Conservation (phyloP, 2,329 filamentous ascomycete species). For the Fusarium irregulare region DNA sequence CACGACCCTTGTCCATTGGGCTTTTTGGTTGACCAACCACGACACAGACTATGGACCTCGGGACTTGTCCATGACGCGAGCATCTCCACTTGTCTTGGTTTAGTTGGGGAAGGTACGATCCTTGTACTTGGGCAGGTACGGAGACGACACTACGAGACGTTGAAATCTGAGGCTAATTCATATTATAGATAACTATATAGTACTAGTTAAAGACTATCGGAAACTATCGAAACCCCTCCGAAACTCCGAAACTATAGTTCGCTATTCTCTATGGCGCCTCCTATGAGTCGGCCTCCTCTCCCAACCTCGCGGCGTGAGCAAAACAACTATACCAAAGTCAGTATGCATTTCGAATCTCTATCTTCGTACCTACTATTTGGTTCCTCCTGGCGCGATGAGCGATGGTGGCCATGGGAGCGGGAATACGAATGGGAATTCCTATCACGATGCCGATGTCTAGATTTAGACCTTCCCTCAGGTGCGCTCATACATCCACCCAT, state of each 20-base stretch:
- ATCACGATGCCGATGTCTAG: background rate
- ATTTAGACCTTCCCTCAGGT: background rate
- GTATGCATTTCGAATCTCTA: background rate
- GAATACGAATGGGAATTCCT: background rate
- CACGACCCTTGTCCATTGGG: constrained; percentile 16
- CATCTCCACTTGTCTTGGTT: constrained; percentile 32
- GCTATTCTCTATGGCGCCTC: background rate
- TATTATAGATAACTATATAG: background rate
- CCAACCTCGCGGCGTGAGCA: background rate
- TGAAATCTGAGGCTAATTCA: background rate
- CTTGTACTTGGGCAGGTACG: constrained; percentile 1
- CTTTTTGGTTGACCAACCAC: constrained; percentile 14
- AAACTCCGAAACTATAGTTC: background rate
- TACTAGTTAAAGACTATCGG: background rate
- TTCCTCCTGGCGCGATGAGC: background rate
- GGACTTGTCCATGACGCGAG: constrained; percentile 37
- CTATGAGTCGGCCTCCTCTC: background rate
- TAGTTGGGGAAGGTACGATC: background rate
- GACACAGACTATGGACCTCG: constrained; percentile 27
- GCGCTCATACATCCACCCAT: constrained; percentile 28
- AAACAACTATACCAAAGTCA: background rate
- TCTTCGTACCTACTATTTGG: background rate
- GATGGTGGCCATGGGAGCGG: background rate
- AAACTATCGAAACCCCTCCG: background rate
- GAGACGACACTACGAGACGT: background rate